phyloP scores from a whole-genome alignment of 2,329 filamentous ascomycete species.

The Dothidotthia symphoricarpi region DNA sequence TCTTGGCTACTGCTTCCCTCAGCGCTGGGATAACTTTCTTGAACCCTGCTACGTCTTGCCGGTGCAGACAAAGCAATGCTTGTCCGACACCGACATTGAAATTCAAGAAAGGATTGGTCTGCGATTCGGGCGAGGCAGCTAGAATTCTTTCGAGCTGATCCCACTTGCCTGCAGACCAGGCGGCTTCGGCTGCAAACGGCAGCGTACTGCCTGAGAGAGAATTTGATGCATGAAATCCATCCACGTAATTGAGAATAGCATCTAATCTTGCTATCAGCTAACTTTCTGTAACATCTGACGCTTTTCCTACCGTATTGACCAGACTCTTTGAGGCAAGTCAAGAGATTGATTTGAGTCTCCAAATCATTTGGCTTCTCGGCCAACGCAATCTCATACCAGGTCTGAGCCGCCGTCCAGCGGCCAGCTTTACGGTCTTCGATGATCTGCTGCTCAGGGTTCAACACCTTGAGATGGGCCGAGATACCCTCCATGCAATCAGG shows the following conservation, averaged over 20 bases:
- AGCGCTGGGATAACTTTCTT: slow-evolving; percentile 60
- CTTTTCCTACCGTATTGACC: slow-evolving; percentile 75
- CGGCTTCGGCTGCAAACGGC: slow-evolving; percentile 84
- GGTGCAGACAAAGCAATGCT: slow-evolving; percentile 61
- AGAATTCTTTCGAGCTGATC: slow-evolving; percentile 66
- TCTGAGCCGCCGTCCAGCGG: slow-evolving; percentile 90
- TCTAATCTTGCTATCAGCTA: slow-evolving; percentile 52
- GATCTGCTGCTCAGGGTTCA: slow-evolving; percentile 93
- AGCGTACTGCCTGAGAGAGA: slow-evolving; percentile 54
- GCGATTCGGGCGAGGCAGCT: slow-evolving; percentile 45
- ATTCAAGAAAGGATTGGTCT: slow-evolving; percentile 51
- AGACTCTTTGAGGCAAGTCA: slow-evolving; percentile 90
- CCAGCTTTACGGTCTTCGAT: slow-evolving; percentile 90
- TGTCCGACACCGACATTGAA: slow-evolving; percentile 82
- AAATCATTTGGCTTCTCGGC: slow-evolving; percentile 73
- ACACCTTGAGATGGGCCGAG: slow-evolving; percentile 76
- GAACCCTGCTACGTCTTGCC: slow-evolving; percentile 54
- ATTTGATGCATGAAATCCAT: slow-evolving; percentile 61
- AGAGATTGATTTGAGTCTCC: slow-evolving; percentile 76
- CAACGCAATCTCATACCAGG: slow-evolving; percentile 93
- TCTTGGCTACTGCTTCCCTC: slow-evolving; percentile 67
- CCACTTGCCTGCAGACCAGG: slow-evolving; percentile 88
- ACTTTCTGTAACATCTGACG: slow-evolving; percentile 1
- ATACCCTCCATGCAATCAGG: slow-evolving; percentile 96
- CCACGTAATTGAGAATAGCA: slow-evolving; percentile 80